Percentiles rank a stretch among this genome's conserved stretches.
These are phyloP conservation scores for Bipolaris oryzae DNA, from an alignment of 2,329 filamentous ascomycete genomes.

Conservation along the genomic window DNA sequence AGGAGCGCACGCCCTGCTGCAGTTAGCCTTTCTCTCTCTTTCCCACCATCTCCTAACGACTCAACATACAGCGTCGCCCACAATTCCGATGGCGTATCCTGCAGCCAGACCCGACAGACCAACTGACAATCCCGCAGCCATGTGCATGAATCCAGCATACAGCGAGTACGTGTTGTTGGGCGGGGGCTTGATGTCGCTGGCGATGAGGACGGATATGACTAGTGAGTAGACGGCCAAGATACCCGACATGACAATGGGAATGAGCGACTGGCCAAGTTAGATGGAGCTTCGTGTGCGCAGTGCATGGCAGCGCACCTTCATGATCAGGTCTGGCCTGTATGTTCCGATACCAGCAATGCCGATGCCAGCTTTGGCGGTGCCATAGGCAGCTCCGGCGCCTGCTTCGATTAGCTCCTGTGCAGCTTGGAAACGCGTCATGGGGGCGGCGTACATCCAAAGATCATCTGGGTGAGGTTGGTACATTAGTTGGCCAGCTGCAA, in stretches of 20 bases:
- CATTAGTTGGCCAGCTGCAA: slow-evolving; percentile 23
- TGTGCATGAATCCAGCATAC: slow-evolving; percentile 92
- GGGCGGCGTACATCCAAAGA: slow-evolving; percentile 73
- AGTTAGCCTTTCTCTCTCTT: slow-evolving; percentile 22
- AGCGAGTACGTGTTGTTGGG: slow-evolving; percentile 73
- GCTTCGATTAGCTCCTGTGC: slow-evolving; percentile 32
- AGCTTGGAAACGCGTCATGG: background rate
- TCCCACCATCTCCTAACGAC: background rate
- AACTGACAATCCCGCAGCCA: slow-evolving; percentile 87
- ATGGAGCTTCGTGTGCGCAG: slow-evolving; percentile 1
- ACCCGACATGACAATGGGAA: slow-evolving; percentile 96
- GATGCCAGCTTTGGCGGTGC: slow-evolving; percentile 86
- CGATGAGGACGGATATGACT: slow-evolving; percentile 95
- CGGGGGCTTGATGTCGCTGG: slow-evolving; percentile 81
- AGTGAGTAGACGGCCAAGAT: slow-evolving; percentile 98
- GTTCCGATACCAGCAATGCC: slow-evolving; percentile 85
- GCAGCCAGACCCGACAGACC: slow-evolving; percentile 49
- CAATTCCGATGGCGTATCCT: slow-evolving; percentile 80
- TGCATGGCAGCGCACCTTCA: slow-evolving; percentile 68
- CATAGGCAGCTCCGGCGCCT: slow-evolving; percentile 80
- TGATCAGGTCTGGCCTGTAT: slow-evolving; percentile 84
- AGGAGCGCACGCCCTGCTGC: slow-evolving; percentile 76
- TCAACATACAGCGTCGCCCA: slow-evolving; percentile 78
- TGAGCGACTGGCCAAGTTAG: slow-evolving; percentile 68
- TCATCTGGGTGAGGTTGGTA: slow-evolving; percentile 61